A percentile compares a stretch with the other conserved stretches of the same genome.
These are phyloP conservation scores for Podospora pseudocomata DNA, from an alignment of 495 filamentous ascomycete species.

Conservation along the genomic window DNA sequence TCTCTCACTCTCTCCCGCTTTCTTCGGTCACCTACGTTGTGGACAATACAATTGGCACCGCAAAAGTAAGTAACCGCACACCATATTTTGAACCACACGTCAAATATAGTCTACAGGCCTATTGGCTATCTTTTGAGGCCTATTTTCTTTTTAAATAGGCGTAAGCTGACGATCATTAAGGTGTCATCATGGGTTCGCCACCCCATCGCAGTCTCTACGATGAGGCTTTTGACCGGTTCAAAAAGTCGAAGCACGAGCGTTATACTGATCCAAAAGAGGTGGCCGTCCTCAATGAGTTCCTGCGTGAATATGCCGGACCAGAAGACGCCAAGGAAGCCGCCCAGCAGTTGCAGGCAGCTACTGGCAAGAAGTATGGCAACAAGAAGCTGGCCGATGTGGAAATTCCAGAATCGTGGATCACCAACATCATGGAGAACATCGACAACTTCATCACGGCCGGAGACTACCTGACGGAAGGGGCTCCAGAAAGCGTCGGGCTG, in stretches of 20 bases:
- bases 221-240: conserved; percentile 23
- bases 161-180: neutral
- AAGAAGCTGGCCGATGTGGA: conserved; percentile 23
- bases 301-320: conserved; percentile 15
- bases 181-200: too few species aligned
- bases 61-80: too few species aligned
- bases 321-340: conserved; percentile 25
- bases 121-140: too few species aligned
- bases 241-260: conserved; percentile 9
- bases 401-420: conserved; percentile 27
- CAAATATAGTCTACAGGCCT: too few species aligned
- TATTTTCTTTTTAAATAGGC: too few species aligned
- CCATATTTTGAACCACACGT: too few species aligned
- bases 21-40: too few species aligned
- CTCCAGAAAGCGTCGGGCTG: conserved; percentile 30
- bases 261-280: conserved; percentile 22
- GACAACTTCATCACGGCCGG: conserved; percentile 26
- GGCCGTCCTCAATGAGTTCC: conserved; percentile 22
- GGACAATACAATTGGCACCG: too few species aligned
- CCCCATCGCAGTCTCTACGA: conserved; percentile 20
- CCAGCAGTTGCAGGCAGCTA: conserved; percentile 18
- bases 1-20: too few species aligned
- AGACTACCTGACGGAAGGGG: conserved; percentile 22
- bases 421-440: conserved; percentile 30
- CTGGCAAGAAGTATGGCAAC: conserved; percentile 24